Evolutionary conservation across 1,139 yeast genomes (phyloP), one percentile per base, ranked within the genome.

Genomic region (Sugiyamaella neomexicana): DNA sequence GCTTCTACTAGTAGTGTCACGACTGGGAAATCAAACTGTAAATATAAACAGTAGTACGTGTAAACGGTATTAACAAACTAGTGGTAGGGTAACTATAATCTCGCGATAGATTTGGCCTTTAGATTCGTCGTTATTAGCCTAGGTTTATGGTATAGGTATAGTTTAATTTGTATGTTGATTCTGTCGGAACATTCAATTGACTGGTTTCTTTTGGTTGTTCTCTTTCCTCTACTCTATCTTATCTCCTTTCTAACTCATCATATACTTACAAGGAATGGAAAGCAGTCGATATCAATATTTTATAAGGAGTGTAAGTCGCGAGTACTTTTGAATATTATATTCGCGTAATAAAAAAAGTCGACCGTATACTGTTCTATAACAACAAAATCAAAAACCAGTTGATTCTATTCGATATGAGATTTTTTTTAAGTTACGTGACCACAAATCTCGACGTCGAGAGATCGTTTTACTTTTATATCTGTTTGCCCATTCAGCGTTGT

Each of bases 331-430:
- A 20, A 20, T 20, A 40, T 15, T 16, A 17, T 16, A 16, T 40
- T 40, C 44, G 44, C 44, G 44, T 39, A 7, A 16, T 20, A 40
- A 12, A 40, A 12, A 17, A 9, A 8, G 10, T 40, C 25, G 44
- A 25, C 44, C 32, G 25, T 40, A 39, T 9, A 20, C 29, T 16
- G 27, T 39, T 39, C 13, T 39, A 39, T 39, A 39, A 40, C 17
- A 40, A 40, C 17, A 40, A 40, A 40, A 40, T 13, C 44, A 40
- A 40, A 40, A 40, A 23, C 44, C 44, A 40, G 44, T 40, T 40
- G 44, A 40, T 27, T 40, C n/a, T 40, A 40, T 40, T 40, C 12
- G 16, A 20, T 40, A 25, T 15, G 29, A 40, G 2, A 23, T 40
- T 25, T 40, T 13, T 40, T 40, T 25, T 23, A 40, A 40, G 44